Percentiles rank a stretch among this genome's conserved stretches.
Conservation (phyloP, 2,329 filamentous ascomycete species). For the Zymoseptoria tritici region DNA sequence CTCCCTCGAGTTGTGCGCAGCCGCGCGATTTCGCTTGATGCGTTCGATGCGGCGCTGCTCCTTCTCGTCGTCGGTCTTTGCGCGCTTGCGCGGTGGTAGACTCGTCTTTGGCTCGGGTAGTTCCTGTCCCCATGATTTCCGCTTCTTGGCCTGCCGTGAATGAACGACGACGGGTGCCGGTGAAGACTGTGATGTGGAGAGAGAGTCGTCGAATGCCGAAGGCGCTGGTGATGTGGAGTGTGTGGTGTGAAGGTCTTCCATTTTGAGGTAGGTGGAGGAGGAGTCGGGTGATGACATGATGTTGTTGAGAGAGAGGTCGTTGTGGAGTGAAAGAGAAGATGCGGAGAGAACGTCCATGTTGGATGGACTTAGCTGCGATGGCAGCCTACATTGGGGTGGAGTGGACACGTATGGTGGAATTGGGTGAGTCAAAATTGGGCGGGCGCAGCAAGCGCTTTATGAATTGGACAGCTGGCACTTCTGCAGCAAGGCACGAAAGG, state of each 20-base stretch:
- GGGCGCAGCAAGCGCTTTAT: too few species aligned
- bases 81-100: constrained; percentile 89
- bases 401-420: too few species aligned
- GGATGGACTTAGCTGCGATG: too few species aligned
- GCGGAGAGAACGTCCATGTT: background rate
- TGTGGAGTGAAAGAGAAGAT: background rate
- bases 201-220: constrained; percentile 7
- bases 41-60: constrained; percentile 96
- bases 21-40: constrained; percentile 90
- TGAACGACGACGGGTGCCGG: constrained; percentile 26
- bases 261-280: constrained; percentile 15
- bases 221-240: constrained; percentile 14
- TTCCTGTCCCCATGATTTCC: constrained; percentile 98
- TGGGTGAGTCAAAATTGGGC: too few species aligned
- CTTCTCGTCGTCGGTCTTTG: constrained; percentile 98
- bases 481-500: too few species aligned
- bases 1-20: constrained; percentile 92
- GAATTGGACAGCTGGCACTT: too few species aligned
- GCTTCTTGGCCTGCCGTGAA: constrained; percentile 29
- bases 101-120: constrained; percentile 95
- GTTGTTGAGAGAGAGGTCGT: constrained; percentile 1
- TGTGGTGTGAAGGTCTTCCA: constrained; percentile 20
- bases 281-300: constrained; percentile 2
- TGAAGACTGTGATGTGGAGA: constrained; percentile 10
- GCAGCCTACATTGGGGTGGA: too few species aligned